Base-by-base conservation (phyloP, 2,329 filamentous ascomycete species). In the Fusarium hainanense region DNA sequence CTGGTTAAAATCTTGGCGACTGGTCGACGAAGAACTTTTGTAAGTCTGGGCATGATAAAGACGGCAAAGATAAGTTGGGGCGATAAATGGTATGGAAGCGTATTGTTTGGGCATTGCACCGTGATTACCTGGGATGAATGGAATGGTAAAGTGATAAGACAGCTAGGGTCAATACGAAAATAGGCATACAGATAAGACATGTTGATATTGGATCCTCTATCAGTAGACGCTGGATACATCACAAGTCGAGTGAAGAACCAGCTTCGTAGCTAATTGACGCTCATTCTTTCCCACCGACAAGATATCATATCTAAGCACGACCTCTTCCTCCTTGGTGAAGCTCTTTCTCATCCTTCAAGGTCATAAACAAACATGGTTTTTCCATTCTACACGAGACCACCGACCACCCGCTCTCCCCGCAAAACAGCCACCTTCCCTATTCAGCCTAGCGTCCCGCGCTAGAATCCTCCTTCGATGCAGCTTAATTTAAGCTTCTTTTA, bases 401-500 rank as follows among this genome's bases (percentile, higher is more conserved):
- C 34, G 34, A 37, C 34, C 34, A 37, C 34, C 34, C 34, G 34
- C 47, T 65, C 10, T 43, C n/a, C 37, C 51, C 48, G 30, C 43
- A 57, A 58, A 55, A 16, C 57, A 58, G 25, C 25, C 63, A 74
- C 72, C 72, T 74, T 74, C 72, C 70, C 72, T 52, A 60, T 74
- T 41, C 46, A 51, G 56, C 69, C 47, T 69, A 66, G 59, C 20
- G 25, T 21, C 37, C 30, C 48, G 30, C 63, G 60, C 59, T 63
- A 66, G 52, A 66, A 69, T n/a, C 40, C 52, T 66, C 52, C 54
- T 57, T 54, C 30, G 23, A 27, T 21, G 41, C 51, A 69, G 55
- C 65, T 71, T 71, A 71, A 71, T 71, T 71, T 71, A 71, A 71
- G 68, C 68, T 71, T 71, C 60, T 71, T 69, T 54, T 52, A 18